phyloP scores from a whole-genome alignment of 2,329 filamentous ascomycete species.

The Cadophora sp. region DNA sequence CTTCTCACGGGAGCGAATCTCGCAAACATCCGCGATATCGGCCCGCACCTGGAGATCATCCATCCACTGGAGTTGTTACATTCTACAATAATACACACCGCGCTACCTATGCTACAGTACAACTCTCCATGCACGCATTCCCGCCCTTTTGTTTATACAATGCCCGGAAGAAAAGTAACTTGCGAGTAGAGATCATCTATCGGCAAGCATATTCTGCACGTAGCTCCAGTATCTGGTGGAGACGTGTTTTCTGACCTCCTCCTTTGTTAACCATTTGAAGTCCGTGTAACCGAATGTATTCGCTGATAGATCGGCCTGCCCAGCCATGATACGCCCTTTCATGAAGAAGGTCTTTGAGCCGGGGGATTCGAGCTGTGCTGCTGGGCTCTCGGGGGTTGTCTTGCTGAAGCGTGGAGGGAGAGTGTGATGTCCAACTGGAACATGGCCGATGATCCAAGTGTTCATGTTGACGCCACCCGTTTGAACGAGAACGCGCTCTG shows the following conservation, averaged over 20 bases:
- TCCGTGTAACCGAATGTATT: constrained; percentile 79
- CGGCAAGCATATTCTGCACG: constrained; percentile 83
- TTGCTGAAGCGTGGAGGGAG: constrained; percentile 56
- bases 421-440: constrained; percentile 83
- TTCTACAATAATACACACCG: constrained; percentile 29
- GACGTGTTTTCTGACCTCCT: constrained; percentile 79
- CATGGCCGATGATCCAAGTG: constrained; percentile 94
- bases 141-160: constrained; percentile 5
- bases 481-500: constrained; percentile 77
- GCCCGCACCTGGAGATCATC: neutral
- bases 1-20: neutral
- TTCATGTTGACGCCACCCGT: constrained; percentile 95
- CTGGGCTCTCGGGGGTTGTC: constrained; percentile 44
- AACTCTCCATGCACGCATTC: constrained; percentile 15
- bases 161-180: neutral
- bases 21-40: neutral
- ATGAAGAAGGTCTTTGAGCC: constrained; percentile 94
- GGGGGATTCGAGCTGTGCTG: constrained; percentile 47
- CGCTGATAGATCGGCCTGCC: constrained; percentile 80
- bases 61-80: constrained; percentile 28
- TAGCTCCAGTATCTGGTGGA: constrained; percentile 72
- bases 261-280: constrained; percentile 91
- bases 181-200: constrained; percentile 61
- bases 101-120: constrained; percentile 28
- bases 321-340: constrained; percentile 95